Percentiles rank a stretch among this genome's conserved stretches.
These are phyloP conservation scores for Parmelia sp. DNA, from an alignment of 495 filamentous ascomycete genomes.

Conservation along the genomic window DNA sequence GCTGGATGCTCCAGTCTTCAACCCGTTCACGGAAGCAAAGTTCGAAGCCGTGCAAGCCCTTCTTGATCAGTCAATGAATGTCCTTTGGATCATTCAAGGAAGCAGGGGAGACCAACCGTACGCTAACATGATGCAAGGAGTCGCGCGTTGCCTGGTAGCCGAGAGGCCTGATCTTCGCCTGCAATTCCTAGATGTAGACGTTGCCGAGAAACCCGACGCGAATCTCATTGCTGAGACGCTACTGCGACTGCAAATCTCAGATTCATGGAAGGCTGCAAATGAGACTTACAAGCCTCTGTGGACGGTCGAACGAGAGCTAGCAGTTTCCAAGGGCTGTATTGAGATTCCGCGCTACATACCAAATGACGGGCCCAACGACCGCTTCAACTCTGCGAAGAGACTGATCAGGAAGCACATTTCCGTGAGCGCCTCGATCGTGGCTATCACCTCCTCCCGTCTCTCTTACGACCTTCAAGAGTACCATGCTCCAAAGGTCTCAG, in stretches of 20 bases:
- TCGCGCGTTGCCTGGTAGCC: slow-evolving; percentile 31
- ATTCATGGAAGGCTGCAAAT: not conserved
- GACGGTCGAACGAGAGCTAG: slow-evolving; percentile 32
- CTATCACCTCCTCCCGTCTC: not conserved
- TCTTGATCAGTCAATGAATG: slow-evolving; percentile 28
- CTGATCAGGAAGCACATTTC: slow-evolving; percentile 11
- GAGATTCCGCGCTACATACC: slow-evolving; percentile 33
- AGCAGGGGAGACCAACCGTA: slow-evolving; percentile 33
- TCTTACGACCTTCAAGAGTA: not conserved
- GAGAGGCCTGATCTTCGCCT: slow-evolving; percentile 23
- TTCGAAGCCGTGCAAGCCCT: slow-evolving; percentile 31
- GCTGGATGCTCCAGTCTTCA: slow-evolving; percentile 38
- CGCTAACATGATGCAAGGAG: slow-evolving; percentile 34
- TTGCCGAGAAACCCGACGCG: slow-evolving; percentile 9
- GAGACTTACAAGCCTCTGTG: slow-evolving; percentile 21
- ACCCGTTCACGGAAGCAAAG: slow-evolving; percentile 30
- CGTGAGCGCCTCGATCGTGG: not conserved
- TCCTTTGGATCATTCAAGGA: slow-evolving; percentile 41
- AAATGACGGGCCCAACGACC: slow-evolving; percentile 29
- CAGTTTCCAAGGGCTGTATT: slow-evolving; percentile 23
- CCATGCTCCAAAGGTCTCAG: not conserved
- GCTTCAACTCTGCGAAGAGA: slow-evolving; percentile 36
- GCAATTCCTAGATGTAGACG: slow-evolving; percentile 31
- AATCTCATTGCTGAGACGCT: not conserved
- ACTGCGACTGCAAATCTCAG: not conserved